A percentile compares a stretch with the other conserved stretches of the same genome.
phyloP scores from a whole-genome alignment of 148 eudicot species.

The Agrostemma githago region DNA sequence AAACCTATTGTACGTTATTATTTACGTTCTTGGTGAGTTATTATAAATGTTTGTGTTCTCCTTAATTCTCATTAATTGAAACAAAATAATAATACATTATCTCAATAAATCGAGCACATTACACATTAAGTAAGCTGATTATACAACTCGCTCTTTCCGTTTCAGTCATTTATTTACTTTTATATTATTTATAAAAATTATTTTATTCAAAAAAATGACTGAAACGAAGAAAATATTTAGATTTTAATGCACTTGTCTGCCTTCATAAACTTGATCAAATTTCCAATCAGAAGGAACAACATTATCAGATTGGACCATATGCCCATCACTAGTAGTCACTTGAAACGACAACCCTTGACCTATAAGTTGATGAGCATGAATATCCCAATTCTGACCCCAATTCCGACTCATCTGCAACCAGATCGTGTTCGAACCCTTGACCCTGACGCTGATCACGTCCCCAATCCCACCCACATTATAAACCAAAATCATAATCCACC shows the following conservation, averaged over 20 bases:
- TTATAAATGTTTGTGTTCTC: no score
- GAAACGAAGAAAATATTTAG: no score
- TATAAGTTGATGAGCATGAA: neutral
- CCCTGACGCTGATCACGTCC: conserved; percentile 20
- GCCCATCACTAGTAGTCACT: conserved; percentile 33
- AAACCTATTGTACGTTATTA: no score
- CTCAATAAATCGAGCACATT: no score
- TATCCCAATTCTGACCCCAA: conserved; percentile 38
- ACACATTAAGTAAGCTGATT: no score
- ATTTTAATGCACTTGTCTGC: conserved; percentile 11
- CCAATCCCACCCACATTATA: conserved; percentile 40
- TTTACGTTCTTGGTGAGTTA: no score
- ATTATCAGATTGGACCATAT: conserved; percentile 21
- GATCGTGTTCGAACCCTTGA: conserved; percentile 27
- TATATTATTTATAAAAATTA: no score
- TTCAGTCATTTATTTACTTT: no score
- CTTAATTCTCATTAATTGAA: no score
- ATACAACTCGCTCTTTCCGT: no score
- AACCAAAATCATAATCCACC: conserved; percentile 27
- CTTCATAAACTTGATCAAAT: conserved; percentile 23
- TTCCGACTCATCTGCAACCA: conserved; percentile 27
- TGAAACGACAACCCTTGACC: conserved; percentile 32
- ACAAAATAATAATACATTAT: no score
- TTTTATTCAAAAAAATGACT: no score
- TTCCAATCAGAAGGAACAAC: conserved; percentile 26